Conservation (phyloP, 768 basidiomycete species). For the Xerocomus spinulosus region DNA sequence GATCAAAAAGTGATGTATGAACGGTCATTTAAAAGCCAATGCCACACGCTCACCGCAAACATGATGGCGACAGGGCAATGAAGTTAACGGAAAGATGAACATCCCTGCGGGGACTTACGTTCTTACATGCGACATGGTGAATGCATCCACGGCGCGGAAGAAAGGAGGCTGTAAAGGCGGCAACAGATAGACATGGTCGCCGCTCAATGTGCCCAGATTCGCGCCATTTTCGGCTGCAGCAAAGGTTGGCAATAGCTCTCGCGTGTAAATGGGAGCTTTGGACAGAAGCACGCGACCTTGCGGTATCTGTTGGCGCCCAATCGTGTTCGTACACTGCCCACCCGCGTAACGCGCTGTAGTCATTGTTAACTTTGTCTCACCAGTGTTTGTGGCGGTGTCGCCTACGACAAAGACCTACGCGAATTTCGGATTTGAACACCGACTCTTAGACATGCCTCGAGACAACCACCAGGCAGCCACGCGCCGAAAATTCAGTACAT, state of each 20-base stretch:
- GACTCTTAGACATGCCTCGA: not conserved
- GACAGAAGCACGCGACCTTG: not conserved
- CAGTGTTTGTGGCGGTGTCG: not conserved
- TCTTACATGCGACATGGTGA: constrained; percentile 14
- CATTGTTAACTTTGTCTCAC: not conserved
- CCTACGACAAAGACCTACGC: not conserved
- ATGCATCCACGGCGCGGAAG: constrained; percentile 14
- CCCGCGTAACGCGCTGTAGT: not conserved
- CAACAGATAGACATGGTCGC: constrained; percentile 12
- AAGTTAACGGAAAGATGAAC: constrained; percentile 11
- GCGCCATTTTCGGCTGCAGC: constrained; percentile 22
- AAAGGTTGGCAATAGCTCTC: not conserved
- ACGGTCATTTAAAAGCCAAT: not conserved
- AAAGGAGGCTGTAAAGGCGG: constrained; percentile 16
- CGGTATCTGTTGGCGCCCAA: not conserved
- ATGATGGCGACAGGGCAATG: constrained; percentile 9
- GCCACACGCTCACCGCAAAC: not conserved
- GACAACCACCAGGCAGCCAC: not conserved
- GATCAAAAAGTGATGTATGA: constrained; percentile 9
- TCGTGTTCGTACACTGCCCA: not conserved
- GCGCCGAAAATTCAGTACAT: not conserved
- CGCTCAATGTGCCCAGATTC: constrained; percentile 22
- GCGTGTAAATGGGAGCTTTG: too few species aligned
- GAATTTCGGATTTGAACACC: not conserved
- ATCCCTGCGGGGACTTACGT: constrained; percentile 22